Conservation (phyloP, 2,329 filamentous ascomycete genomes). For the Ceratocystis smalleyi region DNA sequence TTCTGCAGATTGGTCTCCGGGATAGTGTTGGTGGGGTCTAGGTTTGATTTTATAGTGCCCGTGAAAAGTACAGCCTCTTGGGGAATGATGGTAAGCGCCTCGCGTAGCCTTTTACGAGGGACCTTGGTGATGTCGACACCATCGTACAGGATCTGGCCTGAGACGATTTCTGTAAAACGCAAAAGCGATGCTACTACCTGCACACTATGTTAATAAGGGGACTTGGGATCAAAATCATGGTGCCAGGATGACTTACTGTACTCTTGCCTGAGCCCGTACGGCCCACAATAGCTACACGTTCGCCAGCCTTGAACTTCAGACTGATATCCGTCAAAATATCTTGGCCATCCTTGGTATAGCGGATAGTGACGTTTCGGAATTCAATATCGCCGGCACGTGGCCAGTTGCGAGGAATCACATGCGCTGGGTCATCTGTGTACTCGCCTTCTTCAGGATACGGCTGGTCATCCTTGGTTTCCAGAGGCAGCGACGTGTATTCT, state of each 20-base stretch:
- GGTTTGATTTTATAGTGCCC: slow-evolving; percentile 31
- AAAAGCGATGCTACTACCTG: slow-evolving; percentile 31
- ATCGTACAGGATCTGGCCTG: slow-evolving; percentile 32
- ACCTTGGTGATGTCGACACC: slow-evolving; percentile 32
- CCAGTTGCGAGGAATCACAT: slow-evolving; percentile 23
- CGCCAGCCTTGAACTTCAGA: slow-evolving; percentile 38
- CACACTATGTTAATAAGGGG: slow-evolving; percentile 16
- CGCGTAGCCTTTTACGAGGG: slow-evolving; percentile 29
- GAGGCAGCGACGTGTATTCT: slow-evolving; percentile 25
- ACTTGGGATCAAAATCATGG: background rate
- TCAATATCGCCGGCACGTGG: slow-evolving; percentile 25
- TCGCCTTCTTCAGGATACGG: slow-evolving; percentile 20
- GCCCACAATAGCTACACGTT: slow-evolving; percentile 57
- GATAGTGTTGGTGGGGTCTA: slow-evolving; percentile 40
- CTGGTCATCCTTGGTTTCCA: slow-evolving; percentile 24
- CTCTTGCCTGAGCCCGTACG: slow-evolving; percentile 63
- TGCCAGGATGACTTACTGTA: slow-evolving; percentile 34
- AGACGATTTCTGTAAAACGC: slow-evolving; percentile 28
- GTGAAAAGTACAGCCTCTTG: slow-evolving; percentile 37
- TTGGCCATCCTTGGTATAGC: slow-evolving; percentile 25
- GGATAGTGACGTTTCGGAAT: slow-evolving; percentile 27
- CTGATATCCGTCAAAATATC: slow-evolving; percentile 30
- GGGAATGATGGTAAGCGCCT: slow-evolving; percentile 34
- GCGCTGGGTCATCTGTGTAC: slow-evolving; percentile 21
- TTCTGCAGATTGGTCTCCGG: slow-evolving; percentile 38